These are phyloP conservation scores for Coemansia sp. DNA, from an alignment of 192 early-diverging fungal species.

Conservation along the genomic window DNA sequence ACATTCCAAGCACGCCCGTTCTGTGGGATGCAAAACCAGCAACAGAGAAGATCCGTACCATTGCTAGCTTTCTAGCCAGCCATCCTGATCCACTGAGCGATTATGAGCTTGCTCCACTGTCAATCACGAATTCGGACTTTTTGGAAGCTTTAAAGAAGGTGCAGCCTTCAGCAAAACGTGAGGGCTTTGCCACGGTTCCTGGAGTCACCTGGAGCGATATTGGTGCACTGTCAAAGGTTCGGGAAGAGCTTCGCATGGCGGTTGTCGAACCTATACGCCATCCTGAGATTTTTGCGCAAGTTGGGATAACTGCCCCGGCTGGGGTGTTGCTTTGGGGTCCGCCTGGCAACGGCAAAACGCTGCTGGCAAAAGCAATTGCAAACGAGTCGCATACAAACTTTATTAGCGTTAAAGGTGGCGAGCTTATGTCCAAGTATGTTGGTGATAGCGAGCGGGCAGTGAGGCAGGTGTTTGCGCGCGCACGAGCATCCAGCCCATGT, in stretches of 20 bases:
- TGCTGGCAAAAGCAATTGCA: conserved; percentile 97
- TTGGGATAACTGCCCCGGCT: conserved; percentile 88
- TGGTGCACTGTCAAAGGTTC: conserved; percentile 81
- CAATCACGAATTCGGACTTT: conserved; percentile 87
- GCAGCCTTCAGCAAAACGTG: conserved; percentile 95
- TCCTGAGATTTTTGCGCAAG: conserved; percentile 82
- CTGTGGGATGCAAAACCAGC: conserved; percentile 38
- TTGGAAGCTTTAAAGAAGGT: conserved; percentile 82
- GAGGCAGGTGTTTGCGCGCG: conserved; percentile 92
- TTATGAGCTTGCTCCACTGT: conserved; percentile 79
- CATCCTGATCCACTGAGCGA: conserved; percentile 75
- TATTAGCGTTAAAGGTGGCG: conserved; percentile 97
- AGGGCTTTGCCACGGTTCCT: conserved; percentile 98
- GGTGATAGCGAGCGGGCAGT: conserved; percentile 98
- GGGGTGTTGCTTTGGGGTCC: conserved; percentile 98
- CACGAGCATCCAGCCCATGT: conserved; percentile 90
- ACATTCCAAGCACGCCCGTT: conserved; percentile 29
- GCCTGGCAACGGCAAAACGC: conserved; percentile 97
- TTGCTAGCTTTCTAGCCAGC: conserved; percentile 71
- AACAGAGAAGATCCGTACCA: conserved; percentile 60
- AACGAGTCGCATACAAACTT: conserved; percentile 98
- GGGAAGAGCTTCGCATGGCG: conserved; percentile 93
- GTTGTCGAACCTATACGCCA: conserved; percentile 95
- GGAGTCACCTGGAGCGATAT: conserved; percentile 96
- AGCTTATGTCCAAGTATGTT: conserved; percentile 98